phyloP scores from a whole-genome alignment of 2,329 filamentous ascomycete species.

The Conoideocrella luteorostrata region DNA sequence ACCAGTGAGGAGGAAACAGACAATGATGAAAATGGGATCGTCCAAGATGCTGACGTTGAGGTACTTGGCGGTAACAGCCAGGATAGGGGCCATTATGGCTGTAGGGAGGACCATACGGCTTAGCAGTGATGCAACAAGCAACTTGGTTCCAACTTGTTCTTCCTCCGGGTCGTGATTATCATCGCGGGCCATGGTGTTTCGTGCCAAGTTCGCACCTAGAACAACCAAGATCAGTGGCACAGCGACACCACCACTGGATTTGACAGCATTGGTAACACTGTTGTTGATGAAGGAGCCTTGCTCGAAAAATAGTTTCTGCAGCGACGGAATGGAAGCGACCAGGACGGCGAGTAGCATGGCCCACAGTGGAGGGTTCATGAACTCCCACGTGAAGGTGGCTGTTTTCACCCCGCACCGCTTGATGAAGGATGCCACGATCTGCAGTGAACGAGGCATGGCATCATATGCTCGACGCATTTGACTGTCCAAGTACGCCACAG shows the following conservation, averaged over 20 bases:
- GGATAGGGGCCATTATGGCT: slow-evolving; percentile 81
- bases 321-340: slow-evolving; percentile 75
- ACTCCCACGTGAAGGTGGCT: slow-evolving; percentile 69
- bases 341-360: slow-evolving; percentile 90
- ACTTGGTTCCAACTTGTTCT: slow-evolving; percentile 58
- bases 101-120: slow-evolving; percentile 91
- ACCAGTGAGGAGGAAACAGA: slow-evolving; percentile 92
- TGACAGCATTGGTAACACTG: slow-evolving; percentile 82
- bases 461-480: slow-evolving; percentile 23
- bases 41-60: slow-evolving; percentile 90
- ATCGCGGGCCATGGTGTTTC: slow-evolving; percentile 73
- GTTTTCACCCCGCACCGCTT: slow-evolving; percentile 37
- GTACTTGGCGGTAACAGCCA: slow-evolving; percentile 84
- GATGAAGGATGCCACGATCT: slow-evolving; percentile 24
- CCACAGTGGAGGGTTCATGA: slow-evolving; percentile 98
- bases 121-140: slow-evolving; percentile 79
- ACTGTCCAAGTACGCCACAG: slow-evolving; percentile 17
- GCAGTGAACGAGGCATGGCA: slow-evolving; percentile 36
- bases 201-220: slow-evolving; percentile 85
- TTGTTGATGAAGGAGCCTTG: slow-evolving; percentile 87
- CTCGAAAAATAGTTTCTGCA: slow-evolving; percentile 83
- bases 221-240: slow-evolving; percentile 95
- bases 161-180: slow-evolving; percentile 65
- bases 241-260: slow-evolving; percentile 81
- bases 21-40: slow-evolving; percentile 96